Evolutionary conservation across 345 rosid species (phyloP), one percentile per base, ranked within the genome.

Genomic region (Salix purpurea): DNA sequence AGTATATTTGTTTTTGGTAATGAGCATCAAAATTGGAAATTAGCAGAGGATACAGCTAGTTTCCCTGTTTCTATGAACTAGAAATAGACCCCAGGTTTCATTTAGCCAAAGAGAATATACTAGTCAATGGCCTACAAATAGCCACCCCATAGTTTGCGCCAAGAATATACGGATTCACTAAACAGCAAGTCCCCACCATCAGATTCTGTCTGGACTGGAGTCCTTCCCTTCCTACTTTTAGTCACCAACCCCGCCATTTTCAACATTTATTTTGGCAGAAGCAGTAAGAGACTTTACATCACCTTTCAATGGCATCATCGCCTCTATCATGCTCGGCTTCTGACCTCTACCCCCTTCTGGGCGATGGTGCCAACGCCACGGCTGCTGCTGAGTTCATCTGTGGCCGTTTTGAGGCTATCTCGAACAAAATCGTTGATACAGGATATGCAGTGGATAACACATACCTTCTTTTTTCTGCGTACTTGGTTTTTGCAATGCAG

Each of bases 381-480:
- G 7, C 77, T 2, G 72, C 77, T 14, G 77, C 72, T 3, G 72
- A 75, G 9, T 75, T 30, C 65, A 23, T 75, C 19, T 75, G 77
- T 32, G 24, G 71, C 71, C 71, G 48, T 6, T 75, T 75, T 30
- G 32, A 66, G 23, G 64, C 77, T 5, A 10, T 74, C 14, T 74
- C 71, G 0, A 37, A 74, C 69, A 65, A 46, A 62, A 65, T 74
- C 24, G 40, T 62, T 5, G 76, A 60, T 12, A 40, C 69, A 8
- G 68, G 68, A 67, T 42, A 39, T 13, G 68, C 76, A 15, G 64
- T 86, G 19, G 86, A 86, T 78, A 81, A 18, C 71, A 86, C 88
- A 4, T 86, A 81, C 68, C 86, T 86, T 16, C 85, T 86, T 71
- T 86, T 86, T 70, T 86, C 89, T 0, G 82, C 89, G 4, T 86